Conservation (phyloP, 805 yeast genomes). For the Teunomyces stri region DNA sequence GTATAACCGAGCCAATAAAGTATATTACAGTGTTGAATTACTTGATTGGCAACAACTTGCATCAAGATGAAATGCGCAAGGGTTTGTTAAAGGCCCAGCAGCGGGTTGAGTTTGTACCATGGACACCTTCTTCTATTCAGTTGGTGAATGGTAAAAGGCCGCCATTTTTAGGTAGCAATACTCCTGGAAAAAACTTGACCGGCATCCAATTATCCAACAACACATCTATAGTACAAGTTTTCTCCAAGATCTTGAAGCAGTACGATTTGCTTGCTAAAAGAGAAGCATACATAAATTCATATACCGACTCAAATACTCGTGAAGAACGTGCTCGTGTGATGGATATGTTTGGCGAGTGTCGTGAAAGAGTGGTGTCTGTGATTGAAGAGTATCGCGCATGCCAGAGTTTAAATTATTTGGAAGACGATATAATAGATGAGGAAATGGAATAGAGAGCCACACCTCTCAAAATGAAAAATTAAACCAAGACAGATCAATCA, state of each 20-base stretch:
- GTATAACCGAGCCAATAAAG: constrained; percentile 36
- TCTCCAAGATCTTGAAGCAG: constrained; percentile 66
- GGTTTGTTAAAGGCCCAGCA: constrained; percentile 63
- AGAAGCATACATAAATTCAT: constrained; percentile 81
- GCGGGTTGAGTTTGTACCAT: constrained; percentile 75
- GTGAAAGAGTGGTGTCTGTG: constrained; percentile 44
- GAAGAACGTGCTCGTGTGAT: constrained; percentile 42
- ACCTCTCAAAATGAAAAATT: neutral
- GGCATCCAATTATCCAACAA: constrained; percentile 86
- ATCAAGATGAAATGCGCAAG: constrained; percentile 69
- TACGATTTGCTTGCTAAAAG: constrained; percentile 78
- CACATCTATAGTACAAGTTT: constrained; percentile 66
- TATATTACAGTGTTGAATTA: constrained; percentile 70
- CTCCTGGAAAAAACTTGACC: constrained; percentile 34
- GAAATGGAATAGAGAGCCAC: constrained; percentile 17
- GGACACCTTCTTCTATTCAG: constrained; percentile 80
- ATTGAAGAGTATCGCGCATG: constrained; percentile 48
- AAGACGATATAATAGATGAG: constrained; percentile 41
- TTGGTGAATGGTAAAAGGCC: constrained; percentile 75
- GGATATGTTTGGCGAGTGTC: constrained; percentile 48
- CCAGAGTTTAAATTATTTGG: constrained; percentile 43
- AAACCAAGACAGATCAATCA: too few species aligned
- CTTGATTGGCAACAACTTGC: constrained; percentile 59
- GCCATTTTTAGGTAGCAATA: constrained; percentile 49
- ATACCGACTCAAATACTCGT: constrained; percentile 49